A percentile compares a stretch with the other conserved stretches of the same genome.
phyloP scores from a whole-genome alignment of 2,329 filamentous ascomycete species.

The Penicillium sp. region DNA sequence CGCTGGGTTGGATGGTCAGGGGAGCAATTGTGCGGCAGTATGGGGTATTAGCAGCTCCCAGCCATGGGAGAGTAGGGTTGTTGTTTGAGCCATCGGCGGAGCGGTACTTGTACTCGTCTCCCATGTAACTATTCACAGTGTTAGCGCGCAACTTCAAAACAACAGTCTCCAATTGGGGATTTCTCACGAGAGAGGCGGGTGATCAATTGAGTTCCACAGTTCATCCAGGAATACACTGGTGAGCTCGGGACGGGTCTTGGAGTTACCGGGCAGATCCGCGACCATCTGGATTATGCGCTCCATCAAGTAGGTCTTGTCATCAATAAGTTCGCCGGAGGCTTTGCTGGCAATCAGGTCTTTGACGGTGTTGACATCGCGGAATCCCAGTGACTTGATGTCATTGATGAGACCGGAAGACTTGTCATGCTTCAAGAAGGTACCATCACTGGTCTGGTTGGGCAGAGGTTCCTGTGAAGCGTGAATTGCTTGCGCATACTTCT shows the following conservation, averaged over 20 bases:
- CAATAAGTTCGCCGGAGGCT: slow-evolving; percentile 62
- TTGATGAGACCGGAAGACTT: slow-evolving; percentile 54
- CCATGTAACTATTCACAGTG: slow-evolving; percentile 39
- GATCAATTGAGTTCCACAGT: slow-evolving; percentile 70
- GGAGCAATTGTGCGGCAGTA: slow-evolving; percentile 67
- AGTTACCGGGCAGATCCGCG: slow-evolving; percentile 62
- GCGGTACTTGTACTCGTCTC: slow-evolving; percentile 63
- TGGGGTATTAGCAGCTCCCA: slow-evolving; percentile 66
- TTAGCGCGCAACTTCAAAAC: slow-evolving; percentile 12
- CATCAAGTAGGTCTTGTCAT: slow-evolving; percentile 78
- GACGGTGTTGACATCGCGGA: slow-evolving; percentile 63
- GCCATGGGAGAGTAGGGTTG: slow-evolving; percentile 63
- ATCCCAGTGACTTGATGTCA: slow-evolving; percentile 60
- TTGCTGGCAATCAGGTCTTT: slow-evolving; percentile 61
- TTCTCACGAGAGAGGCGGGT: slow-evolving; percentile 66
- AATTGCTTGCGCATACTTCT: slow-evolving; percentile 49
- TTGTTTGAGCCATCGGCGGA: slow-evolving; percentile 71
- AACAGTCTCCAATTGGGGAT: not conserved
- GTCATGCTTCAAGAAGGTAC: slow-evolving; percentile 56
- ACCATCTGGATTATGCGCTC: slow-evolving; percentile 70
- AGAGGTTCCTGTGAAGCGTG: slow-evolving; percentile 61
- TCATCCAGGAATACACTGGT: slow-evolving; percentile 67
- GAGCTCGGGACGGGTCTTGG: slow-evolving; percentile 60
- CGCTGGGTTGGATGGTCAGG: slow-evolving; percentile 59
- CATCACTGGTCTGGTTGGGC: slow-evolving; percentile 63